phyloP scores from a whole-genome alignment of 306 rosid species.

The Lathyrus aphaca region DNA sequence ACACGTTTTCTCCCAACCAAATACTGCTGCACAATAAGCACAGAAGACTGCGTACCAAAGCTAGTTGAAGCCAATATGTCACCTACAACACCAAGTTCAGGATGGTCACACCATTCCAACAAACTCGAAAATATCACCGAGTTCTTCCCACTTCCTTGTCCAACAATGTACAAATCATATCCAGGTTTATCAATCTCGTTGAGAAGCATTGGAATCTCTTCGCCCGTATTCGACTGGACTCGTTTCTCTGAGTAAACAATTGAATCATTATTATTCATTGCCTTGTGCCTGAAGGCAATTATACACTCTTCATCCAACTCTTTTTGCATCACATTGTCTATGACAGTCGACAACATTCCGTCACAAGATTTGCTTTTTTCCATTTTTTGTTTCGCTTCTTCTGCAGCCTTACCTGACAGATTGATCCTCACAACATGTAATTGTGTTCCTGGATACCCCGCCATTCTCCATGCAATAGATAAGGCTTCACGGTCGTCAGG shows the following conservation, averaged over 20 bases:
- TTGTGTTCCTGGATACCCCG: neutral
- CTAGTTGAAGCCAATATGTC: constrained; percentile 39
- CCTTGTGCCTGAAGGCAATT: constrained; percentile 36
- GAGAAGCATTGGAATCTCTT: constrained; percentile 37
- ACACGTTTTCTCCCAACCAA: neutral
- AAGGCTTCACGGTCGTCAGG: constrained; percentile 28
- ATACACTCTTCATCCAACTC: constrained; percentile 42
- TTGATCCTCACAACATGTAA: constrained; percentile 47
- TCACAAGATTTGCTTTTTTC: neutral
- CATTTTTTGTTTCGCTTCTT: neutral
- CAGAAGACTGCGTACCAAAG: constrained; percentile 43
- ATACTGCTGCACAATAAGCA: constrained; percentile 56
- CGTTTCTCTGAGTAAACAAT: constrained; percentile 36
- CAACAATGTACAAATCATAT: constrained; percentile 51
- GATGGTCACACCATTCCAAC: constrained; percentile 54
- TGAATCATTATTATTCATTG: constrained; percentile 11
- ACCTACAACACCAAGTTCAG: constrained; percentile 46
- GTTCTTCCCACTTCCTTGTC: constrained; percentile 38
- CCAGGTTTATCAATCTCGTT: constrained; percentile 36
- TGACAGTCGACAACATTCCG: neutral
- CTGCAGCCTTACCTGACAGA: neutral
- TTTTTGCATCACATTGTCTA: constrained; percentile 29
- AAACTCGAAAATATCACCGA: constrained; percentile 1
- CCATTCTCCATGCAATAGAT: constrained; percentile 30
- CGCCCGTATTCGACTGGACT: constrained; percentile 37